Percentiles rank a stretch among this genome's conserved stretches.
These are phyloP conservation scores for Neonectria magnoliae DNA, from an alignment of 2,329 filamentous ascomycete species.

Conservation along the genomic window DNA sequence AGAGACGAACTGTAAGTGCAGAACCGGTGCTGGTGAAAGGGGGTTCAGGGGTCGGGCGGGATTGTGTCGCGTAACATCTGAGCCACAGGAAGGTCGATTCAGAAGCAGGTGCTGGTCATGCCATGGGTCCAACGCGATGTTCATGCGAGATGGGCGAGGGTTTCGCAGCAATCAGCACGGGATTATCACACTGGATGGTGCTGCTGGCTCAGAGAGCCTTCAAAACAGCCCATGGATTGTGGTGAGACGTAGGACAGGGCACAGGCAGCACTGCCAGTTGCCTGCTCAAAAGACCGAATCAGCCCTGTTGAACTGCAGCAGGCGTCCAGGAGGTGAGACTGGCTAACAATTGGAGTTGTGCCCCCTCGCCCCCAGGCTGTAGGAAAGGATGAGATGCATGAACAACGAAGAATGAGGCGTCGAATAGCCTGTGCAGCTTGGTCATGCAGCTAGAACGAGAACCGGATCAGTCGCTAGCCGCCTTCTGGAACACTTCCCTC, in stretches of 20 bases:
- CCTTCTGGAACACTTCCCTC: constrained; percentile 33
- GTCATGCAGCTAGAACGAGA: constrained; percentile 26
- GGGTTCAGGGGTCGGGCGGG: constrained; percentile 9
- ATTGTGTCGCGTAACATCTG: constrained; percentile 4
- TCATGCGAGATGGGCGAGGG: background rate
- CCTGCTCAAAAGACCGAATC: too few relatives aligned
- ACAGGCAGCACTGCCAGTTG: background rate
- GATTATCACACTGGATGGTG: too few relatives aligned
- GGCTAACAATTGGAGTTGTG: background rate
- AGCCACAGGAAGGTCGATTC: constrained; percentile 13
- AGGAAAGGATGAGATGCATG: constrained; percentile 3
- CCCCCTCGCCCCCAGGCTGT: too few relatives aligned
- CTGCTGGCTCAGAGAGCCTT: background rate
- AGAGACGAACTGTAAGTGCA: constrained; percentile 4
- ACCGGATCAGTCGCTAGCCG: constrained; percentile 16
- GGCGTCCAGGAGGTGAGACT: constrained; percentile 1
- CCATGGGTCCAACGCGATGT: background rate
- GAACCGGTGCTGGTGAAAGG: background rate
- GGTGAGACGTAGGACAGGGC: constrained; percentile 12
- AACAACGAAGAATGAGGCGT: constrained; percentile 3
- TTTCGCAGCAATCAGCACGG: background rate
- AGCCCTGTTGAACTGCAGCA: background rate
- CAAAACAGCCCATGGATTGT: constrained; percentile 2
- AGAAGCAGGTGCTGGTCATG: background rate
- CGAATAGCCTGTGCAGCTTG: constrained; percentile 8